Evolutionary conservation across 306 rosid species (phyloP), one percentile per base, ranked within the genome.

Genomic region (Rubus idaeus): DNA sequence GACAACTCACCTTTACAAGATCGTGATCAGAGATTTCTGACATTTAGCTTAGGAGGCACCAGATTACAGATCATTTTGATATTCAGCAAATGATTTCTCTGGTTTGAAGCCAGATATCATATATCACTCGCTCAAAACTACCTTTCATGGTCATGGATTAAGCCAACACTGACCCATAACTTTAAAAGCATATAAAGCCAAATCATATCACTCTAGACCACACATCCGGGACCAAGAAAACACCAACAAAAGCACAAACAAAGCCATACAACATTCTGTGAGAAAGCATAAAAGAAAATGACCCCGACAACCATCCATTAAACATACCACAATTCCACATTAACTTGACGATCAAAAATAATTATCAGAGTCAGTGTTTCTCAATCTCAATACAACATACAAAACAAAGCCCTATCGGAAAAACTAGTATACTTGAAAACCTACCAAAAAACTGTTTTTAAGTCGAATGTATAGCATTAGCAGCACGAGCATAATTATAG

Each of bases 401-500:
- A 79, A 66, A 73, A 72, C 40, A 55, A 74, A 78, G 57, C 41
- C 83, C 68, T 60, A 69, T 6, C 3, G 52, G 61, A 47, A 68
- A 75, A 75, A 58, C 76, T 41, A 71, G 71, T 80, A 46, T 65
- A 41, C 62, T 80, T 49, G 53, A 60, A 68, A 62, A 21, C 77
- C 84, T 80, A 80, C 76, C 69, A 64, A 73, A 80, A 80, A 80
- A 68, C 62, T 75, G 71, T 62, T 61, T 40, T 39, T n/a, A 64
- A 75, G 53, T 74, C 16, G 23, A 68, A 67, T 7, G 39, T 64
- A 17, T 52, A 45, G 65, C 52, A 76, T 44, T 88, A 68, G 58
- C 63, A 73, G 75, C 82, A 79, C 35, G 79, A 82, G 76, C 84
- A 84, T 76, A 70, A 78, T 10, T 73, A 66, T 64, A 50, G 61